Base-by-base conservation (phyloP, 2,329 filamentous ascomycete species). In the Verticillium albo-atrum region DNA sequence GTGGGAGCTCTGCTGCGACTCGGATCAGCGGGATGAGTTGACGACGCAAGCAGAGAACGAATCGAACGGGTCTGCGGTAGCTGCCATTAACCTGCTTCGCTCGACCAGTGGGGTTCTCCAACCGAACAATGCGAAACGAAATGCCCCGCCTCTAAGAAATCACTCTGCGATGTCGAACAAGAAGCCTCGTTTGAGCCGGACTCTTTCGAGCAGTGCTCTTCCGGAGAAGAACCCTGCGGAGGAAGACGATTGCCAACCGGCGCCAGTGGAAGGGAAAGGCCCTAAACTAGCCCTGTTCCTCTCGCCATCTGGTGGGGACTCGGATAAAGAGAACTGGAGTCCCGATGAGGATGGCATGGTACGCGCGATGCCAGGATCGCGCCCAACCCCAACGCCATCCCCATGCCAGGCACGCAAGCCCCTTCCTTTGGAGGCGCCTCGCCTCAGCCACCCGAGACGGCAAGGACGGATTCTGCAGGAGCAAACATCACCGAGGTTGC, bases 301-400 rank as follows among this genome's bases (percentile, higher is more conserved):
- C 12, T 77, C 74, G 26, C 71, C 58, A 10, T 27, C 55, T 4
- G 23, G 26, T 14, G 32, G 54, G 55, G 93, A 97, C 68, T 97
- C 92, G 1, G 94, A 98, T 72, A 98, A 98, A 76, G 94, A 98
- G 77, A 98, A 98, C 70, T 96, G 92, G 83, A 84, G 79, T 68
- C 88, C 80, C 1, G 80, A 78, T 63, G 79, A 79, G 63, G 78
- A 80, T 50, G 20, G 20, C 20, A 23, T 14, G 10, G 10, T 10
- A 23, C 42, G 10, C n/a, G 25, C n/a, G 7, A 26, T 12, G 7
- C 20, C 42, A 25, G 26, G 25, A 25, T 4, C 7, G 25, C 51
- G 15, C 26, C 26, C 27, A 5, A 28, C 57, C 73, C 61, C 51
- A 68, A 64, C 56, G 64, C 58, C 55, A 58, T 67, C 66, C 64